Evolutionary conservation across 2,329 filamentous ascomycete species (phyloP), one percentile per base, ranked within the genome.

Genomic region (Diaporthe citrichinensis): DNA sequence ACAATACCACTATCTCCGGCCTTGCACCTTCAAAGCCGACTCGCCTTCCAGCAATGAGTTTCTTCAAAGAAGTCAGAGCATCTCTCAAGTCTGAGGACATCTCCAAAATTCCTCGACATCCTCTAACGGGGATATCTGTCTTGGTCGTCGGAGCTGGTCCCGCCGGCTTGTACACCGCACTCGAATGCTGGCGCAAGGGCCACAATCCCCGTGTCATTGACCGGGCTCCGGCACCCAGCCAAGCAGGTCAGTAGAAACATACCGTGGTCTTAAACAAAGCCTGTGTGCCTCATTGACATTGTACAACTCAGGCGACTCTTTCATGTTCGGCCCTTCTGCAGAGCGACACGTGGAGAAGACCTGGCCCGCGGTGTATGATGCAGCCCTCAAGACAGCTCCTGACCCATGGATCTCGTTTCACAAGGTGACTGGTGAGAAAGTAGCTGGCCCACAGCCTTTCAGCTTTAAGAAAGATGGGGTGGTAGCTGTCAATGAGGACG

Each of bases 371-470:
- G 34, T 76, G 25, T 74, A 69, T 20, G n/a, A 28, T 9, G 46
- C 46, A 17, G 14, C 68, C n/a, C 23, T 73, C 28, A 53, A 76
- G 15, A 73, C 78, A 51, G 75, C 75, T 28, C 39, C 71, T 10
- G 76, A 80, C 28, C 73, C 76, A 2, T 71, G 71, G 72, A 17
- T 80, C 5, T 76, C 78, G 4, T 81, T 78, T 41, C 76, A 80
- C 59, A 80, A 78, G 51, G 67, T 78, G 20, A 80, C 36, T 5
- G 79, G 79, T 6, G 77, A 80, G 15, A 76, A 39, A 25, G 71
- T 81, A 9, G 74, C 77, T 4, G 77, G 76, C 0, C 77, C 78
- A 8, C 69, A 77, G 46, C 71, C 72, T 4, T 49, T 81, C 5
- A 62, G 73, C 28, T 75, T 79, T n/a, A 68, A 74, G 46, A 39